Evolutionary conservation across 2,329 filamentous ascomycete species (phyloP), one percentile per base, ranked within the genome.

Genomic region (Fusarium ambrosium): DNA sequence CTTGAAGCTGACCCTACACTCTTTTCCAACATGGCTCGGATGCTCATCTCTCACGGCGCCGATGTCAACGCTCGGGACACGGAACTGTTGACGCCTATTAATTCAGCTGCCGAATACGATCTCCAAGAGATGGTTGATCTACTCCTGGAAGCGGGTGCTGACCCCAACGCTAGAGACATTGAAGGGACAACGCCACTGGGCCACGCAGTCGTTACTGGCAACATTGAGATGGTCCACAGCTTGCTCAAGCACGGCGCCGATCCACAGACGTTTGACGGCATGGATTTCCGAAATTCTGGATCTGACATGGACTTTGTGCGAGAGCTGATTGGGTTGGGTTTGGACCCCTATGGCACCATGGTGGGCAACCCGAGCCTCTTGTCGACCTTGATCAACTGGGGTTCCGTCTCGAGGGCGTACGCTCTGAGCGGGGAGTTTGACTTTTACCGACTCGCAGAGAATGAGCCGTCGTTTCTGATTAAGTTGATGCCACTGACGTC

Each of bases 391-490:
- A 45, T 76, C 4, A 36, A 13, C 3, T 59, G 22, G 37, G 16
- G 55, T 8, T 3, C 29, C 2, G 16, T 36, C 5, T 41, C 60
- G 20, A 70, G 68, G 16, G 32, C 56, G 1, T 68, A 60, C 16
- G 65, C 56, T 13, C 41, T 79, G 9, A 79, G 77, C 61, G 61
- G 58, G 20, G 41, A 70, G 18, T 69, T 78, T 34, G 77, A 79
- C 70, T 78, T 72, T 51, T 65, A 63, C 11, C 61, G 60, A 4
- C 59, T 79, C 13, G 63, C 58, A 22, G 41, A 69, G 18, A 65
- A 74, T 20, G 64, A 69, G 9, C 75, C 77, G 18, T 39, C 60
- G 4, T 48, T 79, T 4, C 37, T 79, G n/a, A 48, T 48, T 29
- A 27, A 1, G 7, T 59, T 6, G 48, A 36, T 24, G 34, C 6